Percentiles rank a stretch among this genome's conserved stretches.
Conservation (phyloP, 305 asterid genomes). For the Plantago rigida region DNA sequence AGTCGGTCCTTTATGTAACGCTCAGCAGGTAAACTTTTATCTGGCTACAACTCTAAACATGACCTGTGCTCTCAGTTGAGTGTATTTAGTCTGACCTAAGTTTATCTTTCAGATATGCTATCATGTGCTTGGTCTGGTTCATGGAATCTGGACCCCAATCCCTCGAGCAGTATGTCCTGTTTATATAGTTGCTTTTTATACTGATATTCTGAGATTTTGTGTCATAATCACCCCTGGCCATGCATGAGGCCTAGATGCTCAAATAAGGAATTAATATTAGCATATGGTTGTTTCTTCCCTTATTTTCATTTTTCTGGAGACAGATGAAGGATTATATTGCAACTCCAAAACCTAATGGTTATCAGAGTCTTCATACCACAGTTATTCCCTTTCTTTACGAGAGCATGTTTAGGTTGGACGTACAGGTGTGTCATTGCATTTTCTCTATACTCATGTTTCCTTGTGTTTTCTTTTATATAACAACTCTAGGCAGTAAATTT, state of each 20-base stretch:
- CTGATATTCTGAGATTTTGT: too few relatives aligned
- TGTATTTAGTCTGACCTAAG: conserved; percentile 18
- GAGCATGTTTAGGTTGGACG: conserved; percentile 85
- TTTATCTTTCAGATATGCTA: conserved; percentile 61
- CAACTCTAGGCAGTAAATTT: too few relatives aligned
- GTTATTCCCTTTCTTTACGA: conserved; percentile 89
- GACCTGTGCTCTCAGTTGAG: conserved; percentile 17
- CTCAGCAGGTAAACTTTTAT: conserved; percentile 62
- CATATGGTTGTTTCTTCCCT: neutral
- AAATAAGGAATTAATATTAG: too few relatives aligned
- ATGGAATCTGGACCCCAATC: conserved; percentile 87
- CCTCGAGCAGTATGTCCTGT: conserved; percentile 71
- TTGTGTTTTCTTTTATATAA: neutral
- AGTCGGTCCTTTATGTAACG: conserved; percentile 74
- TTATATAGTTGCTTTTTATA: neutral
- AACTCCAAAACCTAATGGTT: conserved; percentile 88
- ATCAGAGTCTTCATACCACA: conserved; percentile 90
- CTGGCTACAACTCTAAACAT: neutral
- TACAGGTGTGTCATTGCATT: conserved; percentile 50
- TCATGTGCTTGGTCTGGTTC: conserved; percentile 88
- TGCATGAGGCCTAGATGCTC: too few relatives aligned
- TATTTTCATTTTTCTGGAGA: conserved; percentile 24
- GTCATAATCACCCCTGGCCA: too few relatives aligned
- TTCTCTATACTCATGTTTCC: conserved; percentile 12
- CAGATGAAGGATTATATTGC: conserved; percentile 75